These are phyloP conservation scores for Sporothrix brasiliensis DNA, from an alignment of 2,329 filamentous ascomycete species.

Conservation along the genomic window DNA sequence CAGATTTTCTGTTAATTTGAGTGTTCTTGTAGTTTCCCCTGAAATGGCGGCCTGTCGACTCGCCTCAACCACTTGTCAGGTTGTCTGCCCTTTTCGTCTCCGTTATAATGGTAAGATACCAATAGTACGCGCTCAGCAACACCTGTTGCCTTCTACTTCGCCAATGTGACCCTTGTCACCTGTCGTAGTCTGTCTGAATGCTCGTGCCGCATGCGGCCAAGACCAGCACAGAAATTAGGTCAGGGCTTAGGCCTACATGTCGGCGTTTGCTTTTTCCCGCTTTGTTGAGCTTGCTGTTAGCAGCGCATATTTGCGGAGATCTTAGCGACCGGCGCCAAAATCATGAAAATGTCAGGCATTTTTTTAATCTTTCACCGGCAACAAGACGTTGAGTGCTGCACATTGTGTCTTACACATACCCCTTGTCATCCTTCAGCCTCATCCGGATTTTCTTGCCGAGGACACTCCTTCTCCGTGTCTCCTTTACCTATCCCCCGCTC, in stretches of 20 bases:
- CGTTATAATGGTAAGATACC: too few species aligned
- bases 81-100: too few species aligned
- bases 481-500: neutral
- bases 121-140: neutral
- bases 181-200: neutral
- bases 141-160: neutral
- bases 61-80: neutral
- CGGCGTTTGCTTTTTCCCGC: neutral
- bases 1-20: neutral
- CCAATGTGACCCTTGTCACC: neutral
- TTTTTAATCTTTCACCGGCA: neutral
- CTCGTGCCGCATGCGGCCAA: constrained; percentile 1
- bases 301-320: neutral
- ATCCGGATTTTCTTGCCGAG: too few species aligned
- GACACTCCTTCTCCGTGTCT: neutral
- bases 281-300: neutral
- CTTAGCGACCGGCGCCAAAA: neutral
- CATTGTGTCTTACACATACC: neutral
- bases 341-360: neutral
- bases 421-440: neutral
- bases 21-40: neutral
- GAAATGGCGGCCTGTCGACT: neutral
- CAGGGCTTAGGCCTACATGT: neutral
- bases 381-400: neutral
- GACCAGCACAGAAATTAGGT: neutral